Evolutionary conservation across 495 filamentous ascomycete species (phyloP).

Genomic region (Penicillium maclennaniae): DNA sequence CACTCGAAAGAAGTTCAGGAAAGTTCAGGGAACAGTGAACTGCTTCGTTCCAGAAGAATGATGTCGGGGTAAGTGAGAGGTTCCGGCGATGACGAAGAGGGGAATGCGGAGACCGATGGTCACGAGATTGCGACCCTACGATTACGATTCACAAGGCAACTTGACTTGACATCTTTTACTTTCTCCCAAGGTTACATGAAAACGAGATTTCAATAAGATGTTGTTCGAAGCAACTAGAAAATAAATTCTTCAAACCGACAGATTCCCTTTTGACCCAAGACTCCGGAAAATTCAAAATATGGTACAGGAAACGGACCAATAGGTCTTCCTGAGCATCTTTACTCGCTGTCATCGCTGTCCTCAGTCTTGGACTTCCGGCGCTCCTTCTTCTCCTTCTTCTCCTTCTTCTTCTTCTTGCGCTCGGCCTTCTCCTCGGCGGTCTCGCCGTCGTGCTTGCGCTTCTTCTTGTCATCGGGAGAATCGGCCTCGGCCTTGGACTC

Average conservation of each 20-base stretch:
- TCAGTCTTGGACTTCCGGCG: conserved; percentile 59
- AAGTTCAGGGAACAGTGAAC: neutral
- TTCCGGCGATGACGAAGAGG: conserved; percentile 17
- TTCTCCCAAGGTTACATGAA: conserved; percentile 4
- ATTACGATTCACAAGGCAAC: neutral
- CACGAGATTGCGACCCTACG: conserved; percentile 7
- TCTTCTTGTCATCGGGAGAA: conserved; percentile 56
- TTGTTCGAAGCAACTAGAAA: conserved; percentile 9
- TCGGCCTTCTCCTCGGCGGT: conserved; percentile 72
- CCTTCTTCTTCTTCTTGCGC: conserved; percentile 71
- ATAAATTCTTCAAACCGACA: conserved; percentile 24
- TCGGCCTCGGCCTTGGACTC: conserved; percentile 32
- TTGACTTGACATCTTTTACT: neutral
- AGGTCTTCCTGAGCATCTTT: conserved; percentile 34
- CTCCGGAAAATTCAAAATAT: conserved; percentile 40
- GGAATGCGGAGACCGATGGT: conserved; percentile 23
- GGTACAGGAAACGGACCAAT: conserved; percentile 31
- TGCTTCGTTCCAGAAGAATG: neutral
- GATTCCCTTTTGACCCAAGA: conserved; percentile 46
- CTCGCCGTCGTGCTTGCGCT: conserved; percentile 80
- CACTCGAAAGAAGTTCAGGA: neutral
- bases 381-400: conserved; percentile 70
- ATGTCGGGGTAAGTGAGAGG: conserved; percentile 5
- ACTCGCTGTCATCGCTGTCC: conserved; percentile 56
- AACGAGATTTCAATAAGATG: conserved; percentile 1